phyloP scores from a whole-genome alignment of 2,329 filamentous ascomycete species.

The Calcarisporium arbuscula region DNA sequence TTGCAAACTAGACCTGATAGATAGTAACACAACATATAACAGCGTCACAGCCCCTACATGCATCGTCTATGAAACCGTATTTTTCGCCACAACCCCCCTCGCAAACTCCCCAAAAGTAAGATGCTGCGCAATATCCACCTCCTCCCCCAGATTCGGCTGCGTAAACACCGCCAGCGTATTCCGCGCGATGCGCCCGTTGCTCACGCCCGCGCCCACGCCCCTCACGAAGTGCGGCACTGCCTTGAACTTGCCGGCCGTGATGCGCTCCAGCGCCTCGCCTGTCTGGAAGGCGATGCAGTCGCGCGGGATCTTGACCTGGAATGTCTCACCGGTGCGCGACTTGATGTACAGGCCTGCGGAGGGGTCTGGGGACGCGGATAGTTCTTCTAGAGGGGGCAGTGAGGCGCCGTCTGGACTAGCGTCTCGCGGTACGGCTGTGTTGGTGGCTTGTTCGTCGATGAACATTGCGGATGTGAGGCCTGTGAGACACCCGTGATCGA shows the following conservation, averaged over 20 bases:
- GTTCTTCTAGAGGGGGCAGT: conserved; percentile 57
- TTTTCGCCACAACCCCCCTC: conserved; percentile 51
- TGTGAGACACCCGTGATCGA: conserved; percentile 91
- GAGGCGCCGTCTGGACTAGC: conserved; percentile 18
- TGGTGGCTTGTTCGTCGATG: conserved; percentile 62
- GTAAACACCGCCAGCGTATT: conserved; percentile 97
- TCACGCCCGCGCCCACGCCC: conserved; percentile 55
- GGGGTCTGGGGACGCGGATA: conserved; percentile 71
- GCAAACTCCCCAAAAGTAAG: conserved; percentile 74
- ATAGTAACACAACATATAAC: too few relatives aligned
- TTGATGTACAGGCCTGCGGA: conserved; percentile 89
- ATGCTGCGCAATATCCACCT: conserved; percentile 62
- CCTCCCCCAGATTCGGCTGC: conserved; percentile 83
- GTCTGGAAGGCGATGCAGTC: conserved; percentile 96
- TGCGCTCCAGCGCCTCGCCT: conserved; percentile 82
- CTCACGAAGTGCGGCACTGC: conserved; percentile 95
- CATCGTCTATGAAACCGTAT: conserved; percentile 44
- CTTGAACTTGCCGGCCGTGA: conserved; percentile 85
- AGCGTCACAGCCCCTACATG: too few relatives aligned
- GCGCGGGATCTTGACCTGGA: conserved; percentile 87
- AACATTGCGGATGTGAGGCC: conserved; percentile 96
- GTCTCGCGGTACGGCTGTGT: conserved; percentile 25
- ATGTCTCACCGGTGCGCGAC: conserved; percentile 70
- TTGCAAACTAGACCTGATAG: too few relatives aligned
- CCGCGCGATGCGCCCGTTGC: conserved; percentile 53